Evolutionary conservation across 2,329 filamentous ascomycete genomes (phyloP), one percentile per base, ranked within the genome.

Genomic region (Lachnellula cervina): DNA sequence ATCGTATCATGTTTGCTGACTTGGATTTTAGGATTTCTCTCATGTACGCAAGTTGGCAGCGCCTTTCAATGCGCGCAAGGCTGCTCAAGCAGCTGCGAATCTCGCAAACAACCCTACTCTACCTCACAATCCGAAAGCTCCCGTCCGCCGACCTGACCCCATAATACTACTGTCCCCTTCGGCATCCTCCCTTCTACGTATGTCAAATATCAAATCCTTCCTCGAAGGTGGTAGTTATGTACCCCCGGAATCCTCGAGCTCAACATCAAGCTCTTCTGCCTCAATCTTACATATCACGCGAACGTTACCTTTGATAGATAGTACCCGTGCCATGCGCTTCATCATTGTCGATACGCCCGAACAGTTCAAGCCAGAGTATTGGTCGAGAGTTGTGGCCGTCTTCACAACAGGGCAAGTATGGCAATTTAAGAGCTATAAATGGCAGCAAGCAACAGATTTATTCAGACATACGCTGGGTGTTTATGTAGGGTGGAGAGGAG

Each of bases 351-450:
- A 99, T 71, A 88, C 87, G 17, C 89, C 92, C 0, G 87, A 95
- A 69, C 88, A 94, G 71, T 99, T 99, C 81, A 96, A 96, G 72
- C 94, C 94, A 0, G 92, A 97, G 70, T 97, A 97, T 77, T 99
- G 94, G 94, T 87, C 87, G 67, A 86, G 92, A 51, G 88, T 99
- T 6, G 94, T 97, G 1, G 94, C 89, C 13, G 92, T 99, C 55
- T 97, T 99, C 75, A 99, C 94, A 0, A 99, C 94, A 0, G 94
- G 94, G 35, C 94, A 99, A 75, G 86, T 88, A 9, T 99, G 94
- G 94, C 94, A 99, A 74, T 99, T 99, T 76, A 96, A 97, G 75
- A 89, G 85, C 64, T 99, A 99, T 81, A 96, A 96, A 73, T 99
- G 94, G 90, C 87, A 87, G 64, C 87, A 88, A 54, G 89, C 94